Conservation (phyloP, 2,329 filamentous ascomycete species). For the Trichoderma sp. region DNA sequence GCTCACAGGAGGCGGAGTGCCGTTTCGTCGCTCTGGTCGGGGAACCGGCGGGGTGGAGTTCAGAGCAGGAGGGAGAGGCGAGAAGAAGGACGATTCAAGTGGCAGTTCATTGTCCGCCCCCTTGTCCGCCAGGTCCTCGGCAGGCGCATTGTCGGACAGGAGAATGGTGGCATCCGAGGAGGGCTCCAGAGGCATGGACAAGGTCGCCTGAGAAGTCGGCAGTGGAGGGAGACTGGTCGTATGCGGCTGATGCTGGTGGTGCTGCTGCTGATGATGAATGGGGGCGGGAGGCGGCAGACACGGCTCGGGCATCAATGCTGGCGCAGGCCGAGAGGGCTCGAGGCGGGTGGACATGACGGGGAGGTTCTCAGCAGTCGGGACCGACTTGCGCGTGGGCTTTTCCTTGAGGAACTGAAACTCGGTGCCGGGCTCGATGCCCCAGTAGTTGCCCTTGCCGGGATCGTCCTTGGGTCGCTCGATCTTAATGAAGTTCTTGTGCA, state of each 20-base stretch:
- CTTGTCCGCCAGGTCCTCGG: slow-evolving; percentile 54
- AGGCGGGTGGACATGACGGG: slow-evolving; percentile 61
- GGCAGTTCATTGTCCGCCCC: slow-evolving; percentile 44
- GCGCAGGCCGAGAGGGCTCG: slow-evolving; percentile 52
- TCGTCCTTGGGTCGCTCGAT: slow-evolving; percentile 96
- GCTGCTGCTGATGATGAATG: slow-evolving; percentile 35
- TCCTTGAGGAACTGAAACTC: slow-evolving; percentile 89
- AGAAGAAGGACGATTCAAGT: slow-evolving; percentile 61
- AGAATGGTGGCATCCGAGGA: slow-evolving; percentile 80
- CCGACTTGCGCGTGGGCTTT: slow-evolving; percentile 67
- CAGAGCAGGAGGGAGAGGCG: slow-evolving; percentile 70
- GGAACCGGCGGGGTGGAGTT: slow-evolving; percentile 89
- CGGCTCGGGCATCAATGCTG: slow-evolving; percentile 48
- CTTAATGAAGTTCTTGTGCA: slow-evolving; percentile 97
- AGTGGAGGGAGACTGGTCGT: slow-evolving; percentile 44
- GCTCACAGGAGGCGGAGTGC: slow-evolving; percentile 74
- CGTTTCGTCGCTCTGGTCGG: slow-evolving; percentile 61
- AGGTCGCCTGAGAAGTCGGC: slow-evolving; percentile 44
- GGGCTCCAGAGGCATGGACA: slow-evolving; percentile 56
- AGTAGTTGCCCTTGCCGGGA: slow-evolving; percentile 96
- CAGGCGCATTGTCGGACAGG: slow-evolving; percentile 65
- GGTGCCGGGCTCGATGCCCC: slow-evolving; percentile 88
- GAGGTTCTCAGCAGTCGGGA: slow-evolving; percentile 58
- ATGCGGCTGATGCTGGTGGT: background rate
- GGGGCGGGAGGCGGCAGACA: slow-evolving; percentile 51